phyloP scores from a whole-genome alignment of 495 filamentous ascomycete species.

The Achaetomiella virescens region DNA sequence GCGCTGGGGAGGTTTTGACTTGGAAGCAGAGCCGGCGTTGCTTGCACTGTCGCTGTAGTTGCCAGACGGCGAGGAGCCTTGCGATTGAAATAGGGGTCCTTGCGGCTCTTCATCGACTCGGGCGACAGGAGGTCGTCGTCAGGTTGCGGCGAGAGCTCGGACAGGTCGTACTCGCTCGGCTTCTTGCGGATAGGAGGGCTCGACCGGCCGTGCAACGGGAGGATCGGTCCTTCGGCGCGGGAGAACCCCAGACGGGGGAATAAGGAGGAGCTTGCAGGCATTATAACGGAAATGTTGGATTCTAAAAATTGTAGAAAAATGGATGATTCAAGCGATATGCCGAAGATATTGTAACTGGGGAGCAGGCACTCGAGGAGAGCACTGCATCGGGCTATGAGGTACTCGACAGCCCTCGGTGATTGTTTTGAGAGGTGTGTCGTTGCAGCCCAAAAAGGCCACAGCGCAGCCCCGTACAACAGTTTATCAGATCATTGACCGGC shows the following conservation, averaged over 20 bases:
- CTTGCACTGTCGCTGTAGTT: constrained; percentile 17
- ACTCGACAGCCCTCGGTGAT: not conserved
- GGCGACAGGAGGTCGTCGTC: constrained; percentile 30
- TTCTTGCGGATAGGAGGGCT: constrained; percentile 25
- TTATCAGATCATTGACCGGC: not conserved
- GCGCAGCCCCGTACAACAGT: not conserved
- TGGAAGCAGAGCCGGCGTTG: constrained; percentile 18
- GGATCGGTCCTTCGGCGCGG: constrained; percentile 19
- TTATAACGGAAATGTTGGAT: not conserved
- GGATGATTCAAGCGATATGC: not conserved
- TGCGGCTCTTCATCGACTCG: not conserved
- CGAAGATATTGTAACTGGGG: not conserved
- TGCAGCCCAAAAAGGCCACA: not conserved
- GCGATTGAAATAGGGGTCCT: not conserved
- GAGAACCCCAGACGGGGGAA: constrained; percentile 26
- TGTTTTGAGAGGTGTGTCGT: not conserved
- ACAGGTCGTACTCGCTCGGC: constrained; percentile 38
- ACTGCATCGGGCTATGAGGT: not conserved
- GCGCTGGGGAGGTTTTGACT: constrained; percentile 15
- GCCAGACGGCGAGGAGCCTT: constrained; percentile 10
- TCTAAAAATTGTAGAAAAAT: not conserved
- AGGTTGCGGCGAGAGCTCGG: constrained; percentile 37
- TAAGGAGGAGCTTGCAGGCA: constrained; percentile 23
- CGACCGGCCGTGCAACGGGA: constrained; percentile 23
- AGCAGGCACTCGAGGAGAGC: not conserved